phyloP scores from a whole-genome alignment of 148 eudicot species.

The Rhododendron mucronatum region DNA sequence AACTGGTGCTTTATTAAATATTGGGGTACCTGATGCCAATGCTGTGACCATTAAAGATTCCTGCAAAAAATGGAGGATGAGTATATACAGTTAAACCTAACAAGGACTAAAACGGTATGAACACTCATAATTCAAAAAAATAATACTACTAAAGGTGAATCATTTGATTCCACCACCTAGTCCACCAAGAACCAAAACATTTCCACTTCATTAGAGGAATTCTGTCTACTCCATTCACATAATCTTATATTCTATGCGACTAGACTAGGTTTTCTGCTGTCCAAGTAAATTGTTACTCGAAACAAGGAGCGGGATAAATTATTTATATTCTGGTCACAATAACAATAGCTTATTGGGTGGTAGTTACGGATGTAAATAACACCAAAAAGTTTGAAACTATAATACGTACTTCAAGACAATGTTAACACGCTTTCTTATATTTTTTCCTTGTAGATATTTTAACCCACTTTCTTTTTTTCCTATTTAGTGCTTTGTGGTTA shows the following conservation, averaged over 20 bases:
- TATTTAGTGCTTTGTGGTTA: too few relatives aligned
- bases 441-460: too few relatives aligned
- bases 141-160: background rate
- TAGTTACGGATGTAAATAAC: background rate
- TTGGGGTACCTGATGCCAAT: background rate
- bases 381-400: background rate
- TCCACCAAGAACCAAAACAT: background rate
- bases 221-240: background rate
- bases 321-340: background rate
- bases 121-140: background rate
- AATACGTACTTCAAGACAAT: background rate
- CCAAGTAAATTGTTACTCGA: background rate
- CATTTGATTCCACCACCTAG: background rate
- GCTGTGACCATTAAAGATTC: background rate
- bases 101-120: background rate
- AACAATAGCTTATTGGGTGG: background rate
- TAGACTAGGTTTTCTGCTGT: background rate
- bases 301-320: background rate
- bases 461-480: too few relatives aligned
- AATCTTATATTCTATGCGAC: background rate
- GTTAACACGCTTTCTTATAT: background rate
- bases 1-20: background rate
- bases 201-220: background rate
- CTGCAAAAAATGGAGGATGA: background rate
- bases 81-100: background rate